Base-by-base conservation (phyloP, 1,139 yeast genomes). In the Hansenula sp. region DNA sequence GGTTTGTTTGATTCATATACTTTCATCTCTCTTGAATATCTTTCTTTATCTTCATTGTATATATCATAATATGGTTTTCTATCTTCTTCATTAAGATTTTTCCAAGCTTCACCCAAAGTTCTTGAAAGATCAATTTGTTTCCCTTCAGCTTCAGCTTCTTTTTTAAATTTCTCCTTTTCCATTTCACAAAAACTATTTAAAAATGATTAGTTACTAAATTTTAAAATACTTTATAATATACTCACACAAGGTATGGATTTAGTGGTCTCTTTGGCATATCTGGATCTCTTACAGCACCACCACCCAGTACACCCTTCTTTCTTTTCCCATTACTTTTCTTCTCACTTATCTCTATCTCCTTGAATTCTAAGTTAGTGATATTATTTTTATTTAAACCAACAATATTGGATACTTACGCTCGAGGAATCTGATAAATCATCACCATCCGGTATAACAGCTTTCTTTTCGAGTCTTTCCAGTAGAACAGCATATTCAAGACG, bases 101-200 rank as follows among this genome's bases (percentile, higher is more conserved):
- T 87, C 97, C 97, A 90, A 3, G 82, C 81, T 50, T 87, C 96
- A 1, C 95, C 82, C 69, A 90, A 70, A 17, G 82, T 81, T 53
- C 77, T 80, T 2, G 94, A 82, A 42, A 87, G 69, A 56, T 86
- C 96, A 29, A 66, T 66, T 19, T 70, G 68, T 31, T 70, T 72
- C 1, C 81, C 82, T 37, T 62, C 63, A 21, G 58, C 59, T 40
- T 72, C 79, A 44, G 73, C 65, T 45, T 80, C 78, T 40, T 71
- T 72, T 50, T 77, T 79, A 36, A 87, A 75, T 40, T 76, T 70
- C 40, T 86, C 96, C 61, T 87, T 85, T 56, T 87, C 94, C 65
- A 77, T 66, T 46, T 89, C 97, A 64, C 97, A 89, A 58, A 85
- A 89, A 40, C 45, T 47, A 29, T 27, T 30, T 39, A 3, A 10